These are phyloP conservation scores for Apophysomyces ossiformis DNA, from an alignment of 371 early-diverging fungal species.

Conservation along the genomic window DNA sequence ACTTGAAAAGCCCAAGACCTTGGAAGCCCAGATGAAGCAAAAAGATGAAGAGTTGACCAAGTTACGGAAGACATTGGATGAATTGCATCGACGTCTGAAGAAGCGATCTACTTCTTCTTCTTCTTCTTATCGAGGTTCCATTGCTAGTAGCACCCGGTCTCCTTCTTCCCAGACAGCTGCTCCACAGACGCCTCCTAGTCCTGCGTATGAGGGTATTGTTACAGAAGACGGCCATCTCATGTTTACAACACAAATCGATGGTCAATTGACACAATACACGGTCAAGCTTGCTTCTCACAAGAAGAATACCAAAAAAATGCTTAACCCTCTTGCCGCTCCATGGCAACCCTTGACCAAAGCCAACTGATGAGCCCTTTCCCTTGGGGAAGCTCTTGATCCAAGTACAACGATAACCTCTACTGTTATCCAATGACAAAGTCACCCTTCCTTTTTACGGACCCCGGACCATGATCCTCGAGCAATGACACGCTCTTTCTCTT, in stretches of 20 bases:
- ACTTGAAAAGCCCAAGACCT: constrained; percentile 9
- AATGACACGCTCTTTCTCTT: no score
- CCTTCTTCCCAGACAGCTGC: background rate
- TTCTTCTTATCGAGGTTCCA: no score
- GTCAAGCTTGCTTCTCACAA: constrained; percentile 31
- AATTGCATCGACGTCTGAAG: background rate
- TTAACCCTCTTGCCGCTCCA: background rate
- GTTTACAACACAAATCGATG: constrained; percentile 48
- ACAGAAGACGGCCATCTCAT: constrained; percentile 42
- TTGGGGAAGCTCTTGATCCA: background rate
- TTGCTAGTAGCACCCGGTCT: background rate
- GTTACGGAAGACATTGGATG: background rate
- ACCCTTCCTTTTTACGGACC: no score
- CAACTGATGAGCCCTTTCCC: background rate
- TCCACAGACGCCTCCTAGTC: constrained; percentile 1
- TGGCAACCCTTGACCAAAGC: background rate
- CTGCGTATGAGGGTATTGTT: constrained; percentile 15
- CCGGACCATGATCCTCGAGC: no score
- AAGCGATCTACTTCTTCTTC: background rate
- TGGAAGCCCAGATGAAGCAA: background rate
- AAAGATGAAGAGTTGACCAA: background rate
- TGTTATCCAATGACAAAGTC: no score
- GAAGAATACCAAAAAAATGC: background rate
- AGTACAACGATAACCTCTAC: no score
- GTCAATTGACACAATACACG: constrained; percentile 38